These are phyloP conservation scores for Evernia prunastri DNA, from an alignment of 495 filamentous ascomycete species.

Conservation along the genomic window DNA sequence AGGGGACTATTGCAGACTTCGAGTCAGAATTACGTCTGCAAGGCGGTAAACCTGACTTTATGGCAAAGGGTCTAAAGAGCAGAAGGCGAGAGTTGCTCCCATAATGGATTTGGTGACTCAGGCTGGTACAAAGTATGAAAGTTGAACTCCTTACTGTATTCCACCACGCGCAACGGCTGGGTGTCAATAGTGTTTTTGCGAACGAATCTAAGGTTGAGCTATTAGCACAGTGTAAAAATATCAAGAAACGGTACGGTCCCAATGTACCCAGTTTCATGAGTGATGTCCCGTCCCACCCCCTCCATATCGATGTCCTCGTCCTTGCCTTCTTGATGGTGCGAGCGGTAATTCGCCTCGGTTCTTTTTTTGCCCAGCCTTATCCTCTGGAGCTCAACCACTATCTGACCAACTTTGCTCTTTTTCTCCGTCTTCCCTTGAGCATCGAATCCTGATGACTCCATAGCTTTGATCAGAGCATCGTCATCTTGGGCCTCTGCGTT, in stretches of 20 bases:
- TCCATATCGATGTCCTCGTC: conserved; percentile 18
- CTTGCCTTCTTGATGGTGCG: conserved; percentile 21
- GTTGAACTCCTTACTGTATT: background rate
- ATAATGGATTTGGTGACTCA: background rate
- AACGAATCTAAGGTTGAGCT: conserved; percentile 1
- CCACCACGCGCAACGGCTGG: conserved; percentile 7
- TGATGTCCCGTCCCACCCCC: conserved; percentile 15
- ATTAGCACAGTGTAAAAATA: background rate
- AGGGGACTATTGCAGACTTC: background rate
- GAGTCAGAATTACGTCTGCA: background rate
- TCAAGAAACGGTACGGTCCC: background rate
- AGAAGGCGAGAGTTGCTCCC: background rate
- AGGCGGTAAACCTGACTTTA: background rate
- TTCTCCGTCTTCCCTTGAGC: background rate
- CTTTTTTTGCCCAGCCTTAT: conserved; percentile 21
- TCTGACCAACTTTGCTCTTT: conserved; percentile 27
- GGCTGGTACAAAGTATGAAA: background rate
- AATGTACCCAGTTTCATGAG: conserved; percentile 21
- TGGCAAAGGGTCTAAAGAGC: background rate
- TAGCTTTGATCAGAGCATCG: conserved; percentile 22
- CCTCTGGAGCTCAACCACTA: conserved; percentile 26
- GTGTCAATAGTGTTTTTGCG: background rate
- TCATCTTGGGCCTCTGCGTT: conserved; percentile 14
- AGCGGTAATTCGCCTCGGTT: conserved; percentile 11
- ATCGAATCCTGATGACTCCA: conserved; percentile 20